Conservation (phyloP, 805 yeast genomes). For the Lachancea cidri region DNA sequence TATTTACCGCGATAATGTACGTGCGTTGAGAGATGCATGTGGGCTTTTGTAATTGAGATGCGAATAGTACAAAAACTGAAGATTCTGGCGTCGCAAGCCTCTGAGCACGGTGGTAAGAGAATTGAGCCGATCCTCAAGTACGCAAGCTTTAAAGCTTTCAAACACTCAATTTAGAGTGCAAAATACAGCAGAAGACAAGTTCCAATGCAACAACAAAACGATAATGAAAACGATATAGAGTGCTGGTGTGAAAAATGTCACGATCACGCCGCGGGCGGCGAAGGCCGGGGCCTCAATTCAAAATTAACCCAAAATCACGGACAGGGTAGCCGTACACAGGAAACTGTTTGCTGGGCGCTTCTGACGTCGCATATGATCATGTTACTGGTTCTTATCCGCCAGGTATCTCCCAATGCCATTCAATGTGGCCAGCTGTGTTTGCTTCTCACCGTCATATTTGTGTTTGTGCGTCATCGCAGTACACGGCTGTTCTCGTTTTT, state of each 20-base stretch:
- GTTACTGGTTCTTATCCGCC: constrained; percentile 2
- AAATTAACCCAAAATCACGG: too few species aligned
- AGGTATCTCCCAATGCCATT: background rate
- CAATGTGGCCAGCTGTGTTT: constrained; percentile 3
- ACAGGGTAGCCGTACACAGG: background rate
- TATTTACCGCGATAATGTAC: too few species aligned
- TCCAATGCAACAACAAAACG: too few species aligned
- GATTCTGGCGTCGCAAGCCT: background rate
- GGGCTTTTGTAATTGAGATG: background rate
- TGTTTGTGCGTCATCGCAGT: constrained; percentile 7
- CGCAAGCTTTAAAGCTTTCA: too few species aligned
- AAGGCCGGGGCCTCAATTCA: too few species aligned
- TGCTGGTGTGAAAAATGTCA: too few species aligned
- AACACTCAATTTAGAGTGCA: too few species aligned
- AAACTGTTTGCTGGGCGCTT: constrained; percentile 1
- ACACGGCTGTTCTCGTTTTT: constrained; percentile 7
- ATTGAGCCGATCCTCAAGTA: too few species aligned
- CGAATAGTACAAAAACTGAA: background rate
- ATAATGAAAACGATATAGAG: too few species aligned
- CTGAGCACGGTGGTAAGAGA: too few species aligned
- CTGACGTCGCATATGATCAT: constrained; percentile 1
- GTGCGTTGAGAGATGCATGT: background rate
- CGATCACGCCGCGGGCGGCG: too few species aligned
- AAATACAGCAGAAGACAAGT: too few species aligned
- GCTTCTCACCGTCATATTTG: constrained; percentile 6